These are phyloP conservation scores for Cinnamomum micranthum DNA, from an alignment of 164 flowering plant species.

Conservation along the genomic window DNA sequence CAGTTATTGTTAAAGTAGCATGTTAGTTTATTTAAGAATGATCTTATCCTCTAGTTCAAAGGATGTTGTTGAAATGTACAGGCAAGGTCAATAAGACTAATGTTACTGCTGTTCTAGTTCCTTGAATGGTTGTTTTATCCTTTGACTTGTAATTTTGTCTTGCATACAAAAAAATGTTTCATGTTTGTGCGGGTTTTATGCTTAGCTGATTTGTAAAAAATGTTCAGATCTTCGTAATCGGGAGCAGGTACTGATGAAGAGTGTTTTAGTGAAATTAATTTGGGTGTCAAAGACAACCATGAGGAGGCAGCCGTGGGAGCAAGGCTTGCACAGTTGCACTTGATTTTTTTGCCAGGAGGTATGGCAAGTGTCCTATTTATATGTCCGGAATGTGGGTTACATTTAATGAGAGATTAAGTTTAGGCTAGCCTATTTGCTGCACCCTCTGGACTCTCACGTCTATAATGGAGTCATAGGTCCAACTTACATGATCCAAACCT, in stretches of 20 bases:
- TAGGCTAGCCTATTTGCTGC: neutral
- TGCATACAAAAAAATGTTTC: too few species aligned
- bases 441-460: neutral
- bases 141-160: too few species aligned
- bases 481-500: neutral
- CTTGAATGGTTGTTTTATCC: neutral
- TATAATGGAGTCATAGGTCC: neutral
- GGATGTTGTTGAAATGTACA: neutral
- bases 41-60: neutral
- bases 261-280: conserved; percentile 68
- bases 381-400: neutral
- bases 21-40: conserved; percentile 21
- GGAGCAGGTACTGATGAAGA: conserved; percentile 65
- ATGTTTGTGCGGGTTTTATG: neutral
- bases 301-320: conserved; percentile 96
- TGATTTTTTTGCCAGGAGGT: conserved; percentile 84
- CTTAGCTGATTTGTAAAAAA: too few species aligned
- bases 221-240: conserved; percentile 74
- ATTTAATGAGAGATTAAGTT: too few species aligned
- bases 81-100: neutral
- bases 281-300: conserved; percentile 97
- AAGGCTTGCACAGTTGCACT: conserved; percentile 42
- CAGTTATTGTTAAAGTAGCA: conserved; percentile 64
- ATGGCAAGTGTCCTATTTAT: neutral
- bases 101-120: neutral